Percentiles rank a stretch among this genome's conserved stretches.
Conservation (phyloP, 371 early-diverging fungal genomes). For the Quaeritorhiza haematococci region DNA sequence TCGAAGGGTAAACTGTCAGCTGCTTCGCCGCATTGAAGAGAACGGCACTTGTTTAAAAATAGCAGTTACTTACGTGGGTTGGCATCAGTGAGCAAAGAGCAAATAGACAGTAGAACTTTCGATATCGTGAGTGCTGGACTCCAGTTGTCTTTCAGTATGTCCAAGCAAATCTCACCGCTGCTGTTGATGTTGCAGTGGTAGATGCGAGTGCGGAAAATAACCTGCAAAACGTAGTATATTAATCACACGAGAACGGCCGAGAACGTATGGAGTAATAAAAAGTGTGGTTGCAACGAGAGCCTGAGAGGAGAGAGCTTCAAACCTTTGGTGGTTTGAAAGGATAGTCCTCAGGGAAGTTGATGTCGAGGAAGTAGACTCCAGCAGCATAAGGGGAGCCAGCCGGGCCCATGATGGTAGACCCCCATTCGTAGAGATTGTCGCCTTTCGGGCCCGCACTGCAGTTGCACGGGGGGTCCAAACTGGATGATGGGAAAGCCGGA, state of each 20-base stretch:
- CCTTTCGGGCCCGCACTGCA: slow-evolving; percentile 96
- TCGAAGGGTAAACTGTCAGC: background rate
- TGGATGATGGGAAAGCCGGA: slow-evolving; percentile 10
- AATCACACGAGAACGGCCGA: slow-evolving; percentile 1
- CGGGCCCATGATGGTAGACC: slow-evolving; percentile 90
- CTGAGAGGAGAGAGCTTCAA: too few species aligned
- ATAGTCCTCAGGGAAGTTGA: slow-evolving; percentile 81
- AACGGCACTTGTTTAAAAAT: background rate
- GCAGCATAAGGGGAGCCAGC: slow-evolving; percentile 70
- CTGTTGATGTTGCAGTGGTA: slow-evolving; percentile 96
- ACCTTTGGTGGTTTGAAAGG: slow-evolving; percentile 93
- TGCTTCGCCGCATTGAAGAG: background rate
- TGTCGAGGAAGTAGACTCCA: slow-evolving; percentile 77
- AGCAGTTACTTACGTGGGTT: slow-evolving; percentile 65
- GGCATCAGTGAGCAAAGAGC: slow-evolving; percentile 87
- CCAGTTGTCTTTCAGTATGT: slow-evolving; percentile 93
- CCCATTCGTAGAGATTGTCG: slow-evolving; percentile 94
- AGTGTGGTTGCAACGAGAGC: background rate
- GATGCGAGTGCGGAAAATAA: slow-evolving; percentile 82
- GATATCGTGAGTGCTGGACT: slow-evolving; percentile 89
- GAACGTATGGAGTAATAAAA: too few species aligned
- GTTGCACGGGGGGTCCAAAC: slow-evolving; percentile 89
- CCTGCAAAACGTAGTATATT: slow-evolving; percentile 24
- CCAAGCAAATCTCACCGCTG: slow-evolving; percentile 87
- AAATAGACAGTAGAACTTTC: slow-evolving; percentile 85